Base-by-base conservation (phyloP, 306 rosid genomes). In the Cucumis sativus region DNA sequence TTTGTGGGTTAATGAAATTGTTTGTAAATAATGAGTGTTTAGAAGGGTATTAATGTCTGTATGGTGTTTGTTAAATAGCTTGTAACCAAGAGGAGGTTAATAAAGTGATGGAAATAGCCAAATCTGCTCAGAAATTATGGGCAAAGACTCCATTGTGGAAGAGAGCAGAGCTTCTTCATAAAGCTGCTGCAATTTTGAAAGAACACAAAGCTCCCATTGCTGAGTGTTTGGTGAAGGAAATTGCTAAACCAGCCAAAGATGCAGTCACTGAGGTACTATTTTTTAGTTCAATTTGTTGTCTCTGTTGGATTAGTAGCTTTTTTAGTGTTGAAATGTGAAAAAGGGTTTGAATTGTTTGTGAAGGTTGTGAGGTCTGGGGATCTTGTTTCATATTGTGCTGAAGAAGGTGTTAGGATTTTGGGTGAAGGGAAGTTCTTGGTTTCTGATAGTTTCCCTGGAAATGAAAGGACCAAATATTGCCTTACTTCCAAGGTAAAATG, bases 331-430 rank as follows among this genome's bases (percentile, higher is more conserved):
- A 47, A 47, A 23, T 47, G 18, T 71, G 60, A 71, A 49, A 40
- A 45, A 78, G 61, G 4, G 9, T 30, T 45, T 74, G 66, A 57
- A 23, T 75, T 39, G 30, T 28, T 9, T 33, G 33, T 90, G 86
- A 84, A 94, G 98, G 99, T 96, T 85, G 98, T 96, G 83, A 96
- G 99, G 84, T 96, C 99, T 75, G 99, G 99, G 68, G 99, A 96
- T 84, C 82, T 96, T 85, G 77, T 96, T 81, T 96, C 99, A 75
- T 96, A 96, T 72, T 81, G 88, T 83, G 98, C 98, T 75, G 98
- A 93, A 88, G 98, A 93, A 84, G 98, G 96, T 39, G 96, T 93
- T 2, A 91, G 99, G 84, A 87, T 96, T 82, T 78, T 96, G 20
- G 99, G 99, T 77, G 99, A 96, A 79, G 99, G 99, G 30, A 96